phyloP scores from a whole-genome alignment of 2,329 filamentous ascomycete genomes.

The Verruconis gallopava region DNA sequence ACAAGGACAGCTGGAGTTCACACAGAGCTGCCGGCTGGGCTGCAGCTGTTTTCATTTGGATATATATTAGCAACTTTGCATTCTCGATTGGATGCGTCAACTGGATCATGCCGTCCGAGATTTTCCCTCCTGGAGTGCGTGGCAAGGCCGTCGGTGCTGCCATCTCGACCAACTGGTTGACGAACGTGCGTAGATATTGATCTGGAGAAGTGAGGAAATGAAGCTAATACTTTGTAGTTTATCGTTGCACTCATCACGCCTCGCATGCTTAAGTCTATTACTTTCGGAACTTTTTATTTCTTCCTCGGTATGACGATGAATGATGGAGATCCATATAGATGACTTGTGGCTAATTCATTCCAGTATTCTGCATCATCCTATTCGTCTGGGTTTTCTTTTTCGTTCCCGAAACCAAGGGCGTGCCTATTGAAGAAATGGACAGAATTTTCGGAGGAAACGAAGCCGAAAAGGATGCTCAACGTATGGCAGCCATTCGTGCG shows the following conservation, averaged over 20 bases:
- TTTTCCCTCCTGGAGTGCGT: conserved; percentile 25
- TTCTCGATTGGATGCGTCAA: conserved; percentile 20
- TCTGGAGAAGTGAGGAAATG: too few species aligned
- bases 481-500: neutral
- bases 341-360: neutral
- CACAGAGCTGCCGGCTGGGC: conserved; percentile 18
- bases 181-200: conserved; percentile 2
- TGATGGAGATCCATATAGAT: too few species aligned
- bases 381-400: conserved; percentile 19
- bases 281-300: conserved; percentile 27
- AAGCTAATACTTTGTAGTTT: too few species aligned
- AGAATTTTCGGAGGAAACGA: conserved; percentile 18
- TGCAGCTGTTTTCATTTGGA: conserved; percentile 21
- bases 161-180: conserved; percentile 25
- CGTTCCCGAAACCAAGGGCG: conserved; percentile 19
- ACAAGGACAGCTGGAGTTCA: conserved; percentile 12
- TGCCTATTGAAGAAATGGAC: conserved; percentile 20
- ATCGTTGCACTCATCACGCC: conserved; percentile 24
- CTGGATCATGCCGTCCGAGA: conserved; percentile 21
- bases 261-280: conserved; percentile 21
- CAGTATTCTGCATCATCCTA: conserved; percentile 16
- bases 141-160: conserved; percentile 25
- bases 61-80: conserved; percentile 20
- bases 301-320: conserved; percentile 16
- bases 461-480: conserved; percentile 16